Conservation (phyloP, 257 asterid genomes). For the Eucommia ulmoides region DNA sequence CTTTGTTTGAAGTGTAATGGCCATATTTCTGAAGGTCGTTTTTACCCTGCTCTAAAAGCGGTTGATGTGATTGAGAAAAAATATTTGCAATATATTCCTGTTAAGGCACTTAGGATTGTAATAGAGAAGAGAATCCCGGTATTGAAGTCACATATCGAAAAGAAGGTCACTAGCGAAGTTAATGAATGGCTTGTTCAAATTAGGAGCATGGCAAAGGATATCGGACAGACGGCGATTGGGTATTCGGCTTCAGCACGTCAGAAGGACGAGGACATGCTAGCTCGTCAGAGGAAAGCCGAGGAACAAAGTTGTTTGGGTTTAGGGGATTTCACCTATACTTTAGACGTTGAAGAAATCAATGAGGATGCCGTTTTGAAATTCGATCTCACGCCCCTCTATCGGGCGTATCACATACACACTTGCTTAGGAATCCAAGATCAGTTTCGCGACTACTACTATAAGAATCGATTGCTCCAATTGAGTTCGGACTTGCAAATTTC, state of each 20-base stretch:
- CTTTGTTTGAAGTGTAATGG: constrained; percentile 72
- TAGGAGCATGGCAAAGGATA: constrained; percentile 70
- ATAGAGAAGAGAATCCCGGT: constrained; percentile 56
- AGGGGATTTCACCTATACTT: constrained; percentile 62
- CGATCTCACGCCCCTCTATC: constrained; percentile 88
- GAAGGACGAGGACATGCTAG: constrained; percentile 87
- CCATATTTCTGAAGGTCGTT: constrained; percentile 64
- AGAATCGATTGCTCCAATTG: constrained; percentile 65
- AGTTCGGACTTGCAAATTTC: constrained; percentile 82
- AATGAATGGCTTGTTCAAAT: constrained; percentile 87
- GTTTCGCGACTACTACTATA: constrained; percentile 70
- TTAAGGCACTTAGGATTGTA: constrained; percentile 39
- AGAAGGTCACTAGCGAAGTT: constrained; percentile 64
- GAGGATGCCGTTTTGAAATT: constrained; percentile 67
- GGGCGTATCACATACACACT: constrained; percentile 71
- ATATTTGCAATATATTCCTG: constrained; percentile 56
- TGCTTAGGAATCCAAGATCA: constrained; percentile 72
- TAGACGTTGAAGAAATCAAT: constrained; percentile 76
- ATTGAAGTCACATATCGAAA: constrained; percentile 66
- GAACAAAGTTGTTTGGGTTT: constrained; percentile 75
- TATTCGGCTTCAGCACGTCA: constrained; percentile 82
- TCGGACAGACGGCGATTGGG: constrained; percentile 81
- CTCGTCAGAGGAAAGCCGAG: constrained; percentile 88
- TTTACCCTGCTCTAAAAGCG: constrained; percentile 90
- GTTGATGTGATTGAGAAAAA: constrained; percentile 64